These are phyloP conservation scores for Pleurotus platypus DNA, from an alignment of 768 basidiomycete species.

Conservation along the genomic window DNA sequence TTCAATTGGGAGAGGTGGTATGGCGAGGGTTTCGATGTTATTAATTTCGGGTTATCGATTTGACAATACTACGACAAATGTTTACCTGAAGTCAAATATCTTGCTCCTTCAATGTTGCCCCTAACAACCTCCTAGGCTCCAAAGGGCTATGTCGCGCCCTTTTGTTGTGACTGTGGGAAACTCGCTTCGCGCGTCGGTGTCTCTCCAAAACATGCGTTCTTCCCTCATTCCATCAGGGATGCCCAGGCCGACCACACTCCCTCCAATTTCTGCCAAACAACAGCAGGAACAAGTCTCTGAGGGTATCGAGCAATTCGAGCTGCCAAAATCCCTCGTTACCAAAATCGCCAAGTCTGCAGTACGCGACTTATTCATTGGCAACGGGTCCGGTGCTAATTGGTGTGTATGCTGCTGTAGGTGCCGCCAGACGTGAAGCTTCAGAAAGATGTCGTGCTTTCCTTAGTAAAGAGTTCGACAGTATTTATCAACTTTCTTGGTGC, in stretches of 20 bases:
- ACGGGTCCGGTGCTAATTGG: no score
- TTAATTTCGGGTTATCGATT: slow-evolving; percentile 39
- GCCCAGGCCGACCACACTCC: slow-evolving; percentile 60
- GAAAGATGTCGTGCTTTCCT: slow-evolving; percentile 82
- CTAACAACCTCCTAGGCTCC: no score
- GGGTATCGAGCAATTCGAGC: slow-evolving; percentile 86
- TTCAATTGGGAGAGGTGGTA: slow-evolving; percentile 71
- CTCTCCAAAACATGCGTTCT: not conserved
- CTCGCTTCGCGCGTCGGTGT: no score
- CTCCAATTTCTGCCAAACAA: slow-evolving; percentile 62
- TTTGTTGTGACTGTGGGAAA: not conserved
- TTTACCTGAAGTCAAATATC: no score
- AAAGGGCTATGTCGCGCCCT: not conserved
- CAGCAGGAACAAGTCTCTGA: slow-evolving; percentile 80
- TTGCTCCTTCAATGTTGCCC: no score
- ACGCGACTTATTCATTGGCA: slow-evolving; percentile 9
- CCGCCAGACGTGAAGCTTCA: slow-evolving; percentile 85
- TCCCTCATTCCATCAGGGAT: slow-evolving; percentile 30
- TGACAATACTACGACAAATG: no score
- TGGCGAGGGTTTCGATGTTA: slow-evolving; percentile 66
- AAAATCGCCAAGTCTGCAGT: slow-evolving; percentile 86
- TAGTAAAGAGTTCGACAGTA: slow-evolving; percentile 87
- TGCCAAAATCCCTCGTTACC: slow-evolving; percentile 79
- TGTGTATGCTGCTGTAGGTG: slow-evolving; percentile 40
- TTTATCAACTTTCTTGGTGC: slow-evolving; percentile 92